Percentiles rank a stretch among this genome's conserved stretches.
phyloP scores from a whole-genome alignment of 2,329 filamentous ascomycete genomes.

The Cadophora malorum region DNA sequence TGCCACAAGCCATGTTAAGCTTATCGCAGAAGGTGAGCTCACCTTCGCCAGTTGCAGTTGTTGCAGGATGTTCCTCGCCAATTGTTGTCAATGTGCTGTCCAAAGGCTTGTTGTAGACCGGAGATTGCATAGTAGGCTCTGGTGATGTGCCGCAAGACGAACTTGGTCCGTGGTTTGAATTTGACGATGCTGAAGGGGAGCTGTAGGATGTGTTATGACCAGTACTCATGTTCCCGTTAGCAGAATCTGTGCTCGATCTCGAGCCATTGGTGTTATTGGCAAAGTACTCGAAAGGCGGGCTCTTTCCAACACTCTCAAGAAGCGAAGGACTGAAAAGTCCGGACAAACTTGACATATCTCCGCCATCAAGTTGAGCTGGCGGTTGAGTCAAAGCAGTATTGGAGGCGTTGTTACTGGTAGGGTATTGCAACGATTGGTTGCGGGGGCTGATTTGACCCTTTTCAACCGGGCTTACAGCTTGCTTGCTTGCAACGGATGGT shows the following conservation, averaged over 20 bases:
- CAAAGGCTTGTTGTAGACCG: conserved; percentile 62
- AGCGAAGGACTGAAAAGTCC: conserved; percentile 65
- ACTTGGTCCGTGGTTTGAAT: conserved; percentile 63
- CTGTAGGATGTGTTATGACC: conserved; percentile 62
- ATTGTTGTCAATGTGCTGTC: conserved; percentile 68
- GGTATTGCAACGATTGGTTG: conserved; percentile 38
- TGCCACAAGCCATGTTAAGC: conserved; percentile 61
- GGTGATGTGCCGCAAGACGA: conserved; percentile 80
- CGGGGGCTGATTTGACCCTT: conserved; percentile 39
- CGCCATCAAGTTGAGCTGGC: conserved; percentile 35
- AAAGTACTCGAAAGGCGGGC: conserved; percentile 49
- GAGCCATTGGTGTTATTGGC: conserved; percentile 55
- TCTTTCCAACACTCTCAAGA: conserved; percentile 53
- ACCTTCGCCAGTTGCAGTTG: conserved; percentile 50
- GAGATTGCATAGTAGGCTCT: conserved; percentile 76
- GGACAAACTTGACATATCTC: conserved; percentile 60
- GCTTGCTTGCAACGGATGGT: conserved; percentile 32
- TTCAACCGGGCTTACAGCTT: conserved; percentile 36
- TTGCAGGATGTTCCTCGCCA: conserved; percentile 64
- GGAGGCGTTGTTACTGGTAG: conserved; percentile 46
- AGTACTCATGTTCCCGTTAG: conserved; percentile 40
- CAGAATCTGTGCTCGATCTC: conserved; percentile 47
- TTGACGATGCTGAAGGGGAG: conserved; percentile 68
- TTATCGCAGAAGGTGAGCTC: conserved; percentile 61
- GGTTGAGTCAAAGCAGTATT: conserved; percentile 41